Conservation (phyloP, 2,329 filamentous ascomycete species). For the Fonsecaea nubica region DNA sequence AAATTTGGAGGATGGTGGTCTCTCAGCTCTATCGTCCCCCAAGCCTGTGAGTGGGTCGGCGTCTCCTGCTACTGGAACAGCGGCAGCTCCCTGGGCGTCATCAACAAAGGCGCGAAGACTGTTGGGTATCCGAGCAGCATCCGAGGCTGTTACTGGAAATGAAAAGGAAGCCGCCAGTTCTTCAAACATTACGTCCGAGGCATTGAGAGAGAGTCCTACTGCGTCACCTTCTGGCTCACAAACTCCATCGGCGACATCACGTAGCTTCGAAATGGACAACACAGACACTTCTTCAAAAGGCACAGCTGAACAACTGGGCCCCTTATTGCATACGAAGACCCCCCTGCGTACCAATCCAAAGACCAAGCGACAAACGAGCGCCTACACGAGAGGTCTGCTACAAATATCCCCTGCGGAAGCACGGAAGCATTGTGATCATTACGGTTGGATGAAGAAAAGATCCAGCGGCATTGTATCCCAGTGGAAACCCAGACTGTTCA, state of each 20-base stretch:
- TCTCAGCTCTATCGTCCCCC: slow-evolving; percentile 50
- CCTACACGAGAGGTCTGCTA: slow-evolving; percentile 84
- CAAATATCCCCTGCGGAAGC: slow-evolving; percentile 83
- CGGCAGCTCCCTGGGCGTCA: slow-evolving; percentile 57
- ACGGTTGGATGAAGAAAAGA: slow-evolving; percentile 99
- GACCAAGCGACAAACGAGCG: slow-evolving; percentile 92
- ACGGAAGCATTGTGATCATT: slow-evolving; percentile 86
- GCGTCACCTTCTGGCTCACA: slow-evolving; percentile 75
- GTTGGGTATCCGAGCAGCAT: slow-evolving; percentile 81
- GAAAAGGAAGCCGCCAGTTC: slow-evolving; percentile 58
- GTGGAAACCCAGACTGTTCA: slow-evolving; percentile 96
- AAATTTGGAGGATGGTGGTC: slow-evolving; percentile 57
- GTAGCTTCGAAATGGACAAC: slow-evolving; percentile 81
- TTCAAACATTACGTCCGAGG: slow-evolving; percentile 49
- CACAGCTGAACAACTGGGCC: slow-evolving; percentile 53
- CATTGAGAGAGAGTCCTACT: slow-evolving; percentile 59
- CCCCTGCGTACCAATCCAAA: slow-evolving; percentile 61
- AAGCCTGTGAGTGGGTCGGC: slow-evolving; percentile 58
- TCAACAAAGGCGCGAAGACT: slow-evolving; percentile 66
- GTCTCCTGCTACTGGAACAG: slow-evolving; percentile 55
- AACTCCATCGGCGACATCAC: slow-evolving; percentile 66
- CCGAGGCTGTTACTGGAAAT: slow-evolving; percentile 68
- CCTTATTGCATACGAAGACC: slow-evolving; percentile 56
- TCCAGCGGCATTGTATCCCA: slow-evolving; percentile 95
- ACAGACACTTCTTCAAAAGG: slow-evolving; percentile 64